Base-by-base conservation (phyloP, 768 basidiomycete species). In the Thelephora aurantiotincta region DNA sequence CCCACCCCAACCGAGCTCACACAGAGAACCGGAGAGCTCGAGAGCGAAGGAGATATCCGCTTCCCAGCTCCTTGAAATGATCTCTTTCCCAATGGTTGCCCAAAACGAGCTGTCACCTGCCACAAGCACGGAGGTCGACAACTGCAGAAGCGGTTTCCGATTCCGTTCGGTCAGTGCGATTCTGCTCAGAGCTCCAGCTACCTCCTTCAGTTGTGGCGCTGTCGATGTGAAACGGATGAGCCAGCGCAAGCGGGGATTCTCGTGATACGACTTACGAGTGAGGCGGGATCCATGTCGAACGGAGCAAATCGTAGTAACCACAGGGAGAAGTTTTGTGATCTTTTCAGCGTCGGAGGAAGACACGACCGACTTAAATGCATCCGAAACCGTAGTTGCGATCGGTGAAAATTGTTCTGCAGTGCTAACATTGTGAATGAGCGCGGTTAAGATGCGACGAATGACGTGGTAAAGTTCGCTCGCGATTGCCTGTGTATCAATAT, bases 351-450 rank as follows among this genome's bases (percentile, higher is more conserved):
- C 35, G 1, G 54, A 37, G 1, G 54, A 37, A 12, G 9, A 4
- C 57, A 51, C 48, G 22, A 6, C 19, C 41, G 36, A 30, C 22
- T 19, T 36, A 77, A 66, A 36, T 63, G 62, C 23, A 30, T 65
- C 58, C 0, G 77, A 57, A 3, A 89, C 54, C 9, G 74, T 54
- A 14, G 84, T 77, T 2, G 72, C 71, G 2, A 87, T 53, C 0
- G 70, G 56, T 4, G 70, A 58, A 58, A 84, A 89, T 44, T 80
- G 73, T 19, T 82, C 78, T 0, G 81, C 63, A 19, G 69, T 70
- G 53, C 81, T 82, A 60, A 82, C 80, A 55, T 94, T 89, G 57
- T 94, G 92, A 16, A 84, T 77, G 11, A 90, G 64, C 0, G 89
- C 80, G 0, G 89, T 93, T 2, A 90, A 64, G 1, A 82, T 65